Conservation (phyloP, 1,284 basidiomycete genomes). For the Ganoderma sinense region DNA sequence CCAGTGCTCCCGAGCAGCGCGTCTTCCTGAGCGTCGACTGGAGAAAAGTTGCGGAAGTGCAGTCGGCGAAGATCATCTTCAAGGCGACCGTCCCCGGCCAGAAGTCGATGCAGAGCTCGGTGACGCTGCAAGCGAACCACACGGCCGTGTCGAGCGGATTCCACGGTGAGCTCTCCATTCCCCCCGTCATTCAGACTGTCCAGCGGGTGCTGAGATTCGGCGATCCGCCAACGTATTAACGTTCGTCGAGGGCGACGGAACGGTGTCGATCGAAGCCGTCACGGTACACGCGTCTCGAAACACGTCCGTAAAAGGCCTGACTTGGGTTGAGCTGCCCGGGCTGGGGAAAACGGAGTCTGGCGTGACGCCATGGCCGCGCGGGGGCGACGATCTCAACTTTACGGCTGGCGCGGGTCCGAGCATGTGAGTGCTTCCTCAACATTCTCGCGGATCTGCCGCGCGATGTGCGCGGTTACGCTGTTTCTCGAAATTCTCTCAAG, state of each 20-base stretch:
- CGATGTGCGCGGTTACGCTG: neutral
- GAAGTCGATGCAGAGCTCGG: constrained; percentile 44
- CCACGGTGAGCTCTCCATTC: constrained; percentile 47
- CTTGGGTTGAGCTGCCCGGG: constrained; percentile 66
- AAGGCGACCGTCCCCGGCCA: constrained; percentile 52
- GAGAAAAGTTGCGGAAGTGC: constrained; percentile 54
- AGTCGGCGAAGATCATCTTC: constrained; percentile 54
- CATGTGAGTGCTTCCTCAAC: constrained; percentile 48
- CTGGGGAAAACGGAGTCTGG: constrained; percentile 67
- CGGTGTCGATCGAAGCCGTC: constrained; percentile 74
- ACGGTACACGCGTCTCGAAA: constrained; percentile 61
- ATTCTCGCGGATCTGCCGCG: neutral
- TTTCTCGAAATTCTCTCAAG: neutral
- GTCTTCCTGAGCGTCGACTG: constrained; percentile 71
- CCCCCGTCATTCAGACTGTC: neutral
- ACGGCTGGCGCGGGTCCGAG: constrained; percentile 67
- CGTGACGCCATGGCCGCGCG: constrained; percentile 67
- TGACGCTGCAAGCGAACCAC: constrained; percentile 50
- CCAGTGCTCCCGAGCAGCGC: constrained; percentile 57
- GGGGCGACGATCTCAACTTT: constrained; percentile 59
- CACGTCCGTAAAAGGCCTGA: constrained; percentile 56
- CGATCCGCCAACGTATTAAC: constrained; percentile 42
- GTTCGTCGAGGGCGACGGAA: constrained; percentile 71
- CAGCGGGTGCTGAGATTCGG: neutral
- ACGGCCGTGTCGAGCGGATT: constrained; percentile 50